These are phyloP conservation scores for Anthoceros angustus DNA, from an alignment of 225 moss, liverwort and hornwort genomes.

Conservation along the genomic window DNA sequence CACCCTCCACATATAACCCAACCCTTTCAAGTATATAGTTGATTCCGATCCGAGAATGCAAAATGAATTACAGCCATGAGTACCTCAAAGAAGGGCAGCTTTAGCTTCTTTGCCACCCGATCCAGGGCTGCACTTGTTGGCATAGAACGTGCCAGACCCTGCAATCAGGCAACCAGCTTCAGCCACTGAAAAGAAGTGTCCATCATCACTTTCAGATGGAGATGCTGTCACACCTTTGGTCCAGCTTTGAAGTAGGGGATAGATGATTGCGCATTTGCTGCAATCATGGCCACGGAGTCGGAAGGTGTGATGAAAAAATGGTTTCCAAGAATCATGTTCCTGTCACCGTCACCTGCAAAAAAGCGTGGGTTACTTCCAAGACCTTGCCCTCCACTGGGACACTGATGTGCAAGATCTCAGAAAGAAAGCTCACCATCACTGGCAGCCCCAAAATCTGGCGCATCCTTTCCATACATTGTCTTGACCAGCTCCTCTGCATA, in stretches of 20 bases:
- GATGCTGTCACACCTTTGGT: conserved; percentile 16
- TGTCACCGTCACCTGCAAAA: conserved; percentile 64
- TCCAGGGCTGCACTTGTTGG: conserved; percentile 85
- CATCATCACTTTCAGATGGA: not conserved
- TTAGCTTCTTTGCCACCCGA: conserved; percentile 50
- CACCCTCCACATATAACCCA: too few relatives aligned
- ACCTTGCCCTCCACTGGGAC: not conserved
- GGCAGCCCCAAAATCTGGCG: conserved; percentile 76
- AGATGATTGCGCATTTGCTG: conserved; percentile 61
- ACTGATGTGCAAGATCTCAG: not conserved
- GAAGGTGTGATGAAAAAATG: conserved; percentile 94
- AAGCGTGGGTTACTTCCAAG: not conserved
- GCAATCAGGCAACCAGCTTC: conserved; percentile 9
- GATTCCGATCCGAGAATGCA: too few relatives aligned
- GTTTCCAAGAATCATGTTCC: conserved; percentile 89
- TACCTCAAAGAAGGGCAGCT: conserved; percentile 65
- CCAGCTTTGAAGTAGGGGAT: conserved; percentile 76
- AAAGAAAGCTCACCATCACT: conserved; percentile 39
- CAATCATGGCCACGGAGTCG: conserved; percentile 89
- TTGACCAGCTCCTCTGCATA: conserved; percentile 79
- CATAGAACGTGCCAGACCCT: conserved; percentile 94
- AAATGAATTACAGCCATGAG: too few relatives aligned
- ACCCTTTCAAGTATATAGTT: not conserved
- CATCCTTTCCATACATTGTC: conserved; percentile 48
- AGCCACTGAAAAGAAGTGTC: not conserved